Base-by-base conservation (phyloP, 495 filamentous ascomycete species). In the Choiromyces venosus region DNA sequence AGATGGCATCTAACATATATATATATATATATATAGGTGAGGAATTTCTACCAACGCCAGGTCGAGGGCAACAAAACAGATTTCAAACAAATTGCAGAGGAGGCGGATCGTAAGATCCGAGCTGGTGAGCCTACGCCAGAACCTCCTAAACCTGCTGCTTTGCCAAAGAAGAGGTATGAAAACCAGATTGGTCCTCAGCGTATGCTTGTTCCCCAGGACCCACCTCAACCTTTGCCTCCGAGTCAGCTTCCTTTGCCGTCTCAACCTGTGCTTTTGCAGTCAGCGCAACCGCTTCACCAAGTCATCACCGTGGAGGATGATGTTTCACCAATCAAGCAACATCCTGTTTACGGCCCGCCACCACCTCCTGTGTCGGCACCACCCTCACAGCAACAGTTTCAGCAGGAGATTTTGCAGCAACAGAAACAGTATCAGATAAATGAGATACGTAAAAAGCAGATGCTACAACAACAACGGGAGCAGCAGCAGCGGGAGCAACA, bases 11-110 rank as follows among this genome's bases (percentile, higher is more conserved):
- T 86, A 84, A 86, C 72, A 12, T 37, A 33, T 69, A 16, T 52
- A 35, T 44, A 65, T 42, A 75, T 77, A 40, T 52, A 73, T 70
- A 12, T 72, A 65, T 77, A 97, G 93, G 92, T 98, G 61, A 96
- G 95, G 82, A 98, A 98, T 79, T 93, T 94, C 81, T 97, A 90
- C 74, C 88, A 90, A 64, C 88, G 94, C 4, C 88, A 91, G 75
- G 86, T 93, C 38, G 92, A 96, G 65, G n/a, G n/a, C n/a, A 85
- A 83, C 4, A 88, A 89, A 72, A 85, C 84, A 7, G 91, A 93
- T 29, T 90, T 92, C 79, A 89, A 92, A 70, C 83, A 87, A 16
- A 86, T 91, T 40, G 89, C 92, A 5, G 82, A 85, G 8, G 87
- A 89, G 37, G 91, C 93, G 4, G 92, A 97, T 78, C 83, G 84